Conservation (phyloP, 1,284 basidiomycete species). For the Heterobasidion parviporum region DNA sequence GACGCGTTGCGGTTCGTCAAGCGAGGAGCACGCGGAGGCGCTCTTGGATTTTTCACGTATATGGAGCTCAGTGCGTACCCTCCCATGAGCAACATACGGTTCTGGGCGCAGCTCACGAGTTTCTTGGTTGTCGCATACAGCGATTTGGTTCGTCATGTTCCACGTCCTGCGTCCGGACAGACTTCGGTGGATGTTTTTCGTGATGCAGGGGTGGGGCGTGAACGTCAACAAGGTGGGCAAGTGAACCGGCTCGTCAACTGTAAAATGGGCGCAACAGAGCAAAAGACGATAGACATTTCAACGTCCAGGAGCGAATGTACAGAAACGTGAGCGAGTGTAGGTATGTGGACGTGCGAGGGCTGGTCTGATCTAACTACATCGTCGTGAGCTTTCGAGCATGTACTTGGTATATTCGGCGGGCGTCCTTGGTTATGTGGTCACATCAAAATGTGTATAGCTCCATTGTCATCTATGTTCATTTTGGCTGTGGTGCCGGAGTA, state of each 20-base stretch:
- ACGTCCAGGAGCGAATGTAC: no score
- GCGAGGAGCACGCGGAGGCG: constrained; percentile 42
- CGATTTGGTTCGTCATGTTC: constrained; percentile 41
- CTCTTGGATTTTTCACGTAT: constrained; percentile 58
- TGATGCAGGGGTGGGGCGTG: constrained; percentile 43
- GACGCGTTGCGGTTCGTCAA: constrained; percentile 54
- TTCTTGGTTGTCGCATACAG: constrained; percentile 15
- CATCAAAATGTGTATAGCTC: no score
- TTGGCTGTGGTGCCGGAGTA: no score
- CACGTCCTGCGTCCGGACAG: constrained; percentile 38
- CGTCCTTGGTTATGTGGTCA: no score
- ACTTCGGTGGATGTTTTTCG: constrained; percentile 38
- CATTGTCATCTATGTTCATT: no score
- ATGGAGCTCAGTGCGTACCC: constrained; percentile 42
- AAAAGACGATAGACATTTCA: no score
- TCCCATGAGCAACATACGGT: neutral
- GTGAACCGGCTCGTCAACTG: neutral
- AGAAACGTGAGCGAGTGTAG: no score
- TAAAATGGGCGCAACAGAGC: no score
- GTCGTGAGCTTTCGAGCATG: no score
- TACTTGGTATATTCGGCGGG: no score
- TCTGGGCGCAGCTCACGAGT: neutral
- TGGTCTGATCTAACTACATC: no score
- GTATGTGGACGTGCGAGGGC: no score
- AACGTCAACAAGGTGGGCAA: neutral